Conservation (phyloP, 306 rosid species). For the Quercus wislizeni region DNA sequence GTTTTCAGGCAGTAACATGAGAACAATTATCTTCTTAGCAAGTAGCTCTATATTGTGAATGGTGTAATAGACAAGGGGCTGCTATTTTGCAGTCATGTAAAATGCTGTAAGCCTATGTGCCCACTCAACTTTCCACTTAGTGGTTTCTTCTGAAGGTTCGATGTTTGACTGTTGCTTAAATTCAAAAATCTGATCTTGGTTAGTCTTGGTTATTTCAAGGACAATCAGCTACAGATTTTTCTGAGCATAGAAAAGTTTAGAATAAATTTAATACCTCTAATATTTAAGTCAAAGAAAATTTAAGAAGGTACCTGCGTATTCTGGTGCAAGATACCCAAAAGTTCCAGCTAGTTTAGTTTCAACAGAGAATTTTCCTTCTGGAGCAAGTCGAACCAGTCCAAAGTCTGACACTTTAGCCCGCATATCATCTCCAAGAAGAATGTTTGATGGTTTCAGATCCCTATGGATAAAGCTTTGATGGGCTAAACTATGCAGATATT, state of each 20-base stretch:
- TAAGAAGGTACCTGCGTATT: constrained; percentile 65
- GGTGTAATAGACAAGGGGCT: neutral
- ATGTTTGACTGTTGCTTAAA: neutral
- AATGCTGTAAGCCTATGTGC: neutral
- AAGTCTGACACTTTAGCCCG: constrained; percentile 92
- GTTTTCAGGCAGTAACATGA: neutral
- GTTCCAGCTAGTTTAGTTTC: constrained; percentile 91
- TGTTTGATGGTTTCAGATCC: constrained; percentile 94
- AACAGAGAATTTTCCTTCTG: constrained; percentile 78
- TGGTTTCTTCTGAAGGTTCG: neutral
- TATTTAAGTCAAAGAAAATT: neutral
- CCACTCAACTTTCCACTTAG: neutral
- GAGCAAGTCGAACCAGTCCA: constrained; percentile 94
- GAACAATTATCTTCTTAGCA: neutral
- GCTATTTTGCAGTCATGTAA: neutral
- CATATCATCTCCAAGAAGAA: constrained; percentile 85
- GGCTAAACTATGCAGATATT: constrained; percentile 79
- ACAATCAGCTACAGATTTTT: neutral
- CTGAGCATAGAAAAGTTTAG: neutral
- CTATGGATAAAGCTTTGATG: constrained; percentile 84
- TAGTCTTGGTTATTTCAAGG: neutral
- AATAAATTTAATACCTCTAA: neutral
- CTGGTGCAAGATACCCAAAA: constrained; percentile 94
- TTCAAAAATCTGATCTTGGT: neutral
- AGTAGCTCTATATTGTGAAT: neutral